Evolutionary conservation across 2,329 filamentous ascomycete species (phyloP).

Genomic region (Trichoderma asperellum): DNA sequence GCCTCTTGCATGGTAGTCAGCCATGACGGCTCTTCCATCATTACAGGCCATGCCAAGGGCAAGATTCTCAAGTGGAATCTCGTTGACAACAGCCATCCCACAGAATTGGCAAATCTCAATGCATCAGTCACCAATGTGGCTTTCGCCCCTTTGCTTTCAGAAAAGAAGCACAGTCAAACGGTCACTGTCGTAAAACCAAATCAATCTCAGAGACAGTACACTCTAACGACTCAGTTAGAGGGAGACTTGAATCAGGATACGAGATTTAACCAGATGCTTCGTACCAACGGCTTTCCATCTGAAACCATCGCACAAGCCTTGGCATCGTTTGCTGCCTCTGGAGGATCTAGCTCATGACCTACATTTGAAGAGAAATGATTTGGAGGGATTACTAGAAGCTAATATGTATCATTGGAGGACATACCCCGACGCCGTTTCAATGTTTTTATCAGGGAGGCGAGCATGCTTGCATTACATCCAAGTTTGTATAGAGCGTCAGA

Average conservation of each 20-base stretch:
- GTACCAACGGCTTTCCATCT: slow-evolving; percentile 51
- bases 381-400: neutral
- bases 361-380: neutral
- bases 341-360: slow-evolving; percentile 27
- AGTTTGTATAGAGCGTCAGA: neutral
- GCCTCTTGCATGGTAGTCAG: slow-evolving; percentile 71
- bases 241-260: slow-evolving; percentile 46
- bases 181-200: slow-evolving; percentile 79
- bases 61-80: slow-evolving; percentile 82
- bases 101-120: slow-evolving; percentile 72
- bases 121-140: slow-evolving; percentile 80
- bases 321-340: slow-evolving; percentile 46
- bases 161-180: slow-evolving; percentile 50
- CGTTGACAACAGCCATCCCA: slow-evolving; percentile 67
- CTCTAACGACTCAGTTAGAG: slow-evolving; percentile 66
- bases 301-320: slow-evolving; percentile 56
- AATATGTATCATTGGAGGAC: neutral
- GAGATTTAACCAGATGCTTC: slow-evolving; percentile 51
- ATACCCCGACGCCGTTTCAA: slow-evolving; percentile 8
- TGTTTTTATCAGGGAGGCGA: neutral
- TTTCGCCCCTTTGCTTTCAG: slow-evolving; percentile 67
- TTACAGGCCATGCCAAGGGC: slow-evolving; percentile 82
- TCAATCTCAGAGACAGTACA: slow-evolving; percentile 66
- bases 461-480: neutral
- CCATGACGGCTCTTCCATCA: slow-evolving; percentile 78